Conservation (phyloP, 2,329 filamentous ascomycete species). For the Penicillium vulpinum region DNA sequence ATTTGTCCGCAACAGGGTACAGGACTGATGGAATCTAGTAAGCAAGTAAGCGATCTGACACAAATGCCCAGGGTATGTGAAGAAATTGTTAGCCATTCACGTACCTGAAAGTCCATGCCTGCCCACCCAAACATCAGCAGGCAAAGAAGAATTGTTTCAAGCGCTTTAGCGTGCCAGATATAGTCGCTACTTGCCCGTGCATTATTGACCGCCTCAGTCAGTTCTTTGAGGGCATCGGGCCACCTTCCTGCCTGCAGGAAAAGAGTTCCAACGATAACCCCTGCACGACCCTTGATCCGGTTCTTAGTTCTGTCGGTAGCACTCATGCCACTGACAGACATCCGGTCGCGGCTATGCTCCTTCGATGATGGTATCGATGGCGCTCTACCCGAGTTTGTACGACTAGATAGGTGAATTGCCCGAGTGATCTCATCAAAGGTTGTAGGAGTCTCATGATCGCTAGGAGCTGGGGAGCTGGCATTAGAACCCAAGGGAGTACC, state of each 20-base stretch:
- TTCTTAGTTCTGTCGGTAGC: constrained; percentile 75
- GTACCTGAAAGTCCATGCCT: constrained; percentile 69
- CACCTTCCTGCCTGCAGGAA: constrained; percentile 89
- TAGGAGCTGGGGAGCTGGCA: constrained; percentile 37
- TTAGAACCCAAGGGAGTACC: constrained; percentile 41
- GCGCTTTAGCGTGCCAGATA: constrained; percentile 94
- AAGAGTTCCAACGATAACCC: constrained; percentile 77
- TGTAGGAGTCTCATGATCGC: constrained; percentile 48
- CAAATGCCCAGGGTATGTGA: background rate
- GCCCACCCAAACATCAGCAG: constrained; percentile 83
- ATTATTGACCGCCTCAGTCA: constrained; percentile 74
- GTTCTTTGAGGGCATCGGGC: constrained; percentile 81
- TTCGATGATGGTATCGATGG: constrained; percentile 46
- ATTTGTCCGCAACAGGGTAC: constrained; percentile 53
- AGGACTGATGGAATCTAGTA: constrained; percentile 55
- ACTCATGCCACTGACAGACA: constrained; percentile 68
- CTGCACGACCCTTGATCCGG: constrained; percentile 76
- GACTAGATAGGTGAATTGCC: constrained; percentile 43
- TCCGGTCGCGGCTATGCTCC: constrained; percentile 61
- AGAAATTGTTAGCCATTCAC: background rate
- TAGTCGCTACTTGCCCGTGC: constrained; percentile 83
- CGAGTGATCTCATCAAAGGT: constrained; percentile 56
- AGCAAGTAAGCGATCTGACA: background rate
- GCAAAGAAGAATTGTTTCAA: constrained; percentile 82
- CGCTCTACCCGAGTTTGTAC: constrained; percentile 41